A percentile compares a stretch with the other conserved stretches of the same genome.
Evolutionary conservation across 2,329 filamentous ascomycete genomes (phyloP).

Genomic region (Pseudogymnoascus sp.): DNA sequence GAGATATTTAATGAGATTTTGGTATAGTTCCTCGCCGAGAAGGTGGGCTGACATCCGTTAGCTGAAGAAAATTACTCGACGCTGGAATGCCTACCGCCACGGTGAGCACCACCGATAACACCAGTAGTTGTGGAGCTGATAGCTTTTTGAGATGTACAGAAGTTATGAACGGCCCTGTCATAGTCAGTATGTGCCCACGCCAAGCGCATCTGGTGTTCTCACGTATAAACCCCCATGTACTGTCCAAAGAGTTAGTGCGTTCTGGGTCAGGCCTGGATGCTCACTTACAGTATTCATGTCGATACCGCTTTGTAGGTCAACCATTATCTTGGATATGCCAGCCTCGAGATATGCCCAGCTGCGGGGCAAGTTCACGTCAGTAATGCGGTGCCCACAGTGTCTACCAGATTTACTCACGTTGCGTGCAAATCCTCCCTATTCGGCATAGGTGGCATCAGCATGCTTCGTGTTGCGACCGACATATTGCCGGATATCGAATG

Average conservation of each 20-base stretch:
- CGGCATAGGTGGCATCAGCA: slow-evolving; percentile 46
- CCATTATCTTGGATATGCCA: slow-evolving; percentile 90
- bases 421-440: slow-evolving; percentile 54
- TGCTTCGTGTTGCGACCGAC: slow-evolving; percentile 12
- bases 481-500: slow-evolving; percentile 8
- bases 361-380: slow-evolving; percentile 13
- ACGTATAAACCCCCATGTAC: slow-evolving; percentile 98
- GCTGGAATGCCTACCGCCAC: slow-evolving; percentile 51
- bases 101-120: slow-evolving; percentile 48
- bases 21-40: slow-evolving; percentile 91
- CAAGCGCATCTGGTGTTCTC: slow-evolving; percentile 21
- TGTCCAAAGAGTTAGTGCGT: slow-evolving; percentile 26
- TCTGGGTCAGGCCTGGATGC: background rate
- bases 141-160: slow-evolving; percentile 96
- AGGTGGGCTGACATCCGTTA: slow-evolving; percentile 62
- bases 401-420: slow-evolving; percentile 44
- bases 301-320: slow-evolving; percentile 80
- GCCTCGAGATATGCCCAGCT: slow-evolving; percentile 87
- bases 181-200: background rate
- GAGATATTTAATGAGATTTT: slow-evolving; percentile 80
- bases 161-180: slow-evolving; percentile 83
- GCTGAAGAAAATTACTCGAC: slow-evolving; percentile 12
- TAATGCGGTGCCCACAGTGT: background rate
- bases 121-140: slow-evolving; percentile 47
- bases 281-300: slow-evolving; percentile 73